A percentile compares a stretch with the other conserved stretches of the same genome.
Evolutionary conservation across 495 filamentous ascomycete species (phyloP).

Genomic region (Staphylotrichum tortipilum): DNA sequence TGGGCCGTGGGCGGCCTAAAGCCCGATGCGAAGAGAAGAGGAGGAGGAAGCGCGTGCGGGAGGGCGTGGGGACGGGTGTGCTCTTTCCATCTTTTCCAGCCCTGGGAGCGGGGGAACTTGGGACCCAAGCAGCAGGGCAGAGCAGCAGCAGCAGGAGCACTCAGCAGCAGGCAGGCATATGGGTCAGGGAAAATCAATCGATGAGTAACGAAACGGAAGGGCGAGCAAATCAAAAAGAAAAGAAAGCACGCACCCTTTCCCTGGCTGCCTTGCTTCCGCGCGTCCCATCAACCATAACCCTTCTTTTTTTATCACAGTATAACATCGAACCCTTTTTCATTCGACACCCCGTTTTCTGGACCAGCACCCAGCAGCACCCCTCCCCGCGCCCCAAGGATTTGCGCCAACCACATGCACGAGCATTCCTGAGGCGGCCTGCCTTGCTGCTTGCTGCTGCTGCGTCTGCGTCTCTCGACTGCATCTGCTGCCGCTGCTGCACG

Average conservation of each 20-base stretch:
- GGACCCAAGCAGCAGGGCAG: background rate
- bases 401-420: constrained; percentile 32
- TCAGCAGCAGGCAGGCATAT: no score
- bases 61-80: no score
- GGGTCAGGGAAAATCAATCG: constrained; percentile 1
- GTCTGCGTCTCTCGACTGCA: no score
- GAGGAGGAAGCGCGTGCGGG: no score
- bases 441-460: no score
- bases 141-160: background rate
- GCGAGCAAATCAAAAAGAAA: constrained; percentile 10
- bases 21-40: background rate
- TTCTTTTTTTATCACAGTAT: constrained; percentile 12
- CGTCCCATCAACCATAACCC: no score
- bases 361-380: background rate
- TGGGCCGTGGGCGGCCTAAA: constrained; percentile 4
- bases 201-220: constrained; percentile 3
- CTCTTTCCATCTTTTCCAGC: no score
- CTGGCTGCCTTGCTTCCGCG: constrained; percentile 4
- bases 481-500: no score
- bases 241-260: constrained; percentile 9
- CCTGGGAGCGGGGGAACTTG: no score
- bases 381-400: constrained; percentile 16
- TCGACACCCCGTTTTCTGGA: constrained; percentile 14
- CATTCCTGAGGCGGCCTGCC: constrained; percentile 25
- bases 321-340: constrained; percentile 20